phyloP scores from a whole-genome alignment of 1,284 basidiomycete genomes.

The Leccinum fuscescens region DNA sequence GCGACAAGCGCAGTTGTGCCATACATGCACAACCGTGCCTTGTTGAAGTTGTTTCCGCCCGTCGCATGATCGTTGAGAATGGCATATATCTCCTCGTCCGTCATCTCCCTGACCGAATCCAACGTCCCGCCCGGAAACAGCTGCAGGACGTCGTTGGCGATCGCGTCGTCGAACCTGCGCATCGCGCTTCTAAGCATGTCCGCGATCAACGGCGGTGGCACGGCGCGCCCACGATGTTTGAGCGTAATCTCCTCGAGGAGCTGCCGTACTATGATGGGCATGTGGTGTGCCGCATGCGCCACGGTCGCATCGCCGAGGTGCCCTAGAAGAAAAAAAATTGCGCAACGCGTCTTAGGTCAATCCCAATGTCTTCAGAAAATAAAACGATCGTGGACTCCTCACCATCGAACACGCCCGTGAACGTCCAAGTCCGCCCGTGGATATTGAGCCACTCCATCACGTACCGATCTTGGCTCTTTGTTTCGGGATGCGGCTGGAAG shows the following conservation, averaged over 20 bases:
- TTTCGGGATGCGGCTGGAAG: constrained; percentile 56
- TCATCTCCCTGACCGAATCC: constrained; percentile 45
- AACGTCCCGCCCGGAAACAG: constrained; percentile 56
- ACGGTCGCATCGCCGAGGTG: constrained; percentile 70
- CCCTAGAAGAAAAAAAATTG: constrained; percentile 31
- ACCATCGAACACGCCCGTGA: constrained; percentile 72
- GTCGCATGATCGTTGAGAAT: constrained; percentile 61
- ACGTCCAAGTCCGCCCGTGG: constrained; percentile 54
- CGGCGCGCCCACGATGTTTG: constrained; percentile 34
- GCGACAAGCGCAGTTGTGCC: constrained; percentile 71
- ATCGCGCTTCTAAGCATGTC: constrained; percentile 56
- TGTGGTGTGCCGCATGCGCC: constrained; percentile 61
- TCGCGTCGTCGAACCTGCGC: constrained; percentile 62
- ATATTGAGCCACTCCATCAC: constrained; percentile 57
- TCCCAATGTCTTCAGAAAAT: not conserved
- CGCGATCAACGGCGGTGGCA: constrained; percentile 48
- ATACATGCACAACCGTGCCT: constrained; percentile 67
- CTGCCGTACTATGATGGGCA: constrained; percentile 64
- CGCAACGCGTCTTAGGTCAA: not conserved
- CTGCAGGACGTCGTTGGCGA: constrained; percentile 60
- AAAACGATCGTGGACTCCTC: constrained; percentile 34
- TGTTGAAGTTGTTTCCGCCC: constrained; percentile 60
- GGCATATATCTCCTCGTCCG: constrained; percentile 51
- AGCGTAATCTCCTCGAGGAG: constrained; percentile 47
- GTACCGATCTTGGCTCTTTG: constrained; percentile 58